Evolutionary conservation across 192 early-diverging fungal genomes (phyloP).

Genomic region (Backusella psychrophila): DNA sequence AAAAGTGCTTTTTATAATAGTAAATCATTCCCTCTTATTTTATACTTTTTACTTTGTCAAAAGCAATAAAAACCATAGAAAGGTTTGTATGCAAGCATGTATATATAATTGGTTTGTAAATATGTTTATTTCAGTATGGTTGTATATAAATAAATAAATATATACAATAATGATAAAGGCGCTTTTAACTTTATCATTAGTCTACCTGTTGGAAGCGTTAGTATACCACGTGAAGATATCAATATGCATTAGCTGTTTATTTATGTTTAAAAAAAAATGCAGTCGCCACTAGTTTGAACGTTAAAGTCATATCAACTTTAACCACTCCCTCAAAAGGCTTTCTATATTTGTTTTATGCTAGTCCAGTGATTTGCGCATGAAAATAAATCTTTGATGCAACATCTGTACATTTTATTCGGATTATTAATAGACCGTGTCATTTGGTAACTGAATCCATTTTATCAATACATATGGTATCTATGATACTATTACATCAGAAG

Average conservation of each 20-base stretch:
- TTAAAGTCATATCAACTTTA: not conserved
- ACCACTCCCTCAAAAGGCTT: not conserved
- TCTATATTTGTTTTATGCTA: not conserved
- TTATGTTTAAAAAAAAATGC: not conserved
- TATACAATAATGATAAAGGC: not conserved
- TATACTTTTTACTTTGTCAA: too few species aligned
- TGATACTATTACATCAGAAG: too few species aligned
- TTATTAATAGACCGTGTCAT: too few species aligned
- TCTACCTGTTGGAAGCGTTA: not conserved
- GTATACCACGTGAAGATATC: not conserved
- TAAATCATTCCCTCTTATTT: too few species aligned
- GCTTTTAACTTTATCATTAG: not conserved
- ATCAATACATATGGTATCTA: too few species aligned
- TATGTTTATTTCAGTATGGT: not conserved
- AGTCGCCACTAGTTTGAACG: not conserved
- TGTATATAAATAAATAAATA: not conserved
- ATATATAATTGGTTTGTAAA: not conserved
- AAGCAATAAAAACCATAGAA: not conserved
- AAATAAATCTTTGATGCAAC: too few species aligned
- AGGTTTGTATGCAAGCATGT: not conserved
- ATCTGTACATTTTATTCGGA: too few species aligned
- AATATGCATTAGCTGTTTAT: not conserved
- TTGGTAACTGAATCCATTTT: too few species aligned
- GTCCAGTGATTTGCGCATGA: too few species aligned
- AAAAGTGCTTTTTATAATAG: too few species aligned